Evolutionary conservation across 768 basidiomycete genomes (phyloP), one percentile per base, ranked within the genome.

Genomic region (Pleurotus pulmonarius): DNA sequence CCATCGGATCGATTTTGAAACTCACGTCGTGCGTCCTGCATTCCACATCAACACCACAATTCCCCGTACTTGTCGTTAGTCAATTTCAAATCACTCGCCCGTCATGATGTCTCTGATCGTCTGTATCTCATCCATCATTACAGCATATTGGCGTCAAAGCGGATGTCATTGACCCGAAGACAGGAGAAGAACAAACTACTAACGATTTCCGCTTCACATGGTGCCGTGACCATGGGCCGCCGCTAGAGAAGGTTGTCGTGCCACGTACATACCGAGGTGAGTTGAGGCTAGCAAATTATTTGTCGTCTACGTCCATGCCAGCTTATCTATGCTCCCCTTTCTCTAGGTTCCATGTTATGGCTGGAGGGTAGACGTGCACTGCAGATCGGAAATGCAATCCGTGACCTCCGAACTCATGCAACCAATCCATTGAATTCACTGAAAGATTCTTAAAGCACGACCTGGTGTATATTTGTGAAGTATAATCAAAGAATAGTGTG

Each of bases 161-260:
- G 16, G 83, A 86, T 60, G 87, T 90, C 3, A 81, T 90, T 4
- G 84, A 90, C 61, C 80, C 86, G 1, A 72, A 74, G 59, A 88
- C 85, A 0, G 87, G 88, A 5, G 67, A 65, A 1, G 85, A 88
- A 69, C 78, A 81, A 62, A 82, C 80, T 1, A 90, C 87, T 16
- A 90, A 90, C 61, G 85, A 90, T 61, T 90, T 90, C 69, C 73
- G 86, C 39, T 88, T 90, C 65, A 90, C 87, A 0, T 88, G 86
- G 83, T 81, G 78, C 58, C 73, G 73, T 29, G 79, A 82, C 41
- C 62, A 68, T 3, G 71, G 72, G 29, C 69, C 68, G 13, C 66
- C 63, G 13, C 55, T 63, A 1, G 69, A 72, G 4, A 69, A 82
- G 25, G 75, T 72, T 54, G 81, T 89, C 24, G 82, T 89, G 6